These are phyloP conservation scores for Botryosphaeria agaves DNA, from an alignment of 2,329 filamentous ascomycete genomes.

Conservation along the genomic window DNA sequence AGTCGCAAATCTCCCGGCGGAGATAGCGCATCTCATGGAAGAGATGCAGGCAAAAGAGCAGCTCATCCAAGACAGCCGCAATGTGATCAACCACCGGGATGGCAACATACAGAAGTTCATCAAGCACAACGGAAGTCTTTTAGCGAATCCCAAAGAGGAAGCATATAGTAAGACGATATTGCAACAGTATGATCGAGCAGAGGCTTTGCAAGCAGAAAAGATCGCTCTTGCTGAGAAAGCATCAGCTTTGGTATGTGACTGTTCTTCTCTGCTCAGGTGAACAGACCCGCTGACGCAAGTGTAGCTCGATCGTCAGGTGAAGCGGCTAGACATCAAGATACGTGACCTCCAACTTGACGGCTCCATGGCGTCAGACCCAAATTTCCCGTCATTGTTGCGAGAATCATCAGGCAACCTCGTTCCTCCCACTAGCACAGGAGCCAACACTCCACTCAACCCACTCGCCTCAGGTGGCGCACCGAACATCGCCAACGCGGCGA, in stretches of 20 bases:
- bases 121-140: conserved; percentile 56
- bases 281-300: conserved; percentile 1
- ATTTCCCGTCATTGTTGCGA: conserved; percentile 39
- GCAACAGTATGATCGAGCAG: conserved; percentile 50
- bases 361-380: conserved; percentile 39
- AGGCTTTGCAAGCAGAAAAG: conserved; percentile 60
- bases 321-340: conserved; percentile 43
- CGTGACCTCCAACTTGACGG: conserved; percentile 41
- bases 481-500: conserved; percentile 33
- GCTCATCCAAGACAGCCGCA: conserved; percentile 49
- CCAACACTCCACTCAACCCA: conserved; percentile 33
- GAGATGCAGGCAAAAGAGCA: conserved; percentile 69
- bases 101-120: conserved; percentile 66
- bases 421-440: conserved; percentile 25
- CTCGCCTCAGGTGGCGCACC: conserved; percentile 35
- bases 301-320: conserved; percentile 43
- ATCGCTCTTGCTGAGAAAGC: conserved; percentile 48
- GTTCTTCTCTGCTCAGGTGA: neutral
- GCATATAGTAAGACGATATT: conserved; percentile 45
- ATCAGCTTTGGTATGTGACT: conserved; percentile 41
- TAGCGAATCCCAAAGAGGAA: conserved; percentile 60
- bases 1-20: conserved; percentile 65
- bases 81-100: conserved; percentile 55
- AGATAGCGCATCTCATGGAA: conserved; percentile 68
- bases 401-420: conserved; percentile 30